Conservation (phyloP, 1,139 yeast genomes). For the Saccharomycopsis hybrid region DNA sequence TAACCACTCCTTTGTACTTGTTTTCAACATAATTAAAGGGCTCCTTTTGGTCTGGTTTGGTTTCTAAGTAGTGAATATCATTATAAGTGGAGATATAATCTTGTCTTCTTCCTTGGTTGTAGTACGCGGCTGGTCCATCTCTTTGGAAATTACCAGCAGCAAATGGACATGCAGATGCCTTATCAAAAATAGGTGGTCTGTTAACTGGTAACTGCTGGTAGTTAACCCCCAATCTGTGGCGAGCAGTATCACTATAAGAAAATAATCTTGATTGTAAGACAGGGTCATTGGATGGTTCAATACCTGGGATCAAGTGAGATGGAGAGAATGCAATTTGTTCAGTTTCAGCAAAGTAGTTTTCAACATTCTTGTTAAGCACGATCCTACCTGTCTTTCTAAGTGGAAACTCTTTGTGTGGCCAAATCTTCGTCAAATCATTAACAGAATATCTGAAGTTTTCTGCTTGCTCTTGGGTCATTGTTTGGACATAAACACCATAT, state of each 20-base stretch:
- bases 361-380: conserved; percentile 63
- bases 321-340: conserved; percentile 84
- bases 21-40: conserved; percentile 21
- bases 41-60: conserved; percentile 15
- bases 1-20: conserved; percentile 28
- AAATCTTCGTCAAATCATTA: conserved; percentile 69
- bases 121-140: conserved; percentile 32
- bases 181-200: conserved; percentile 33
- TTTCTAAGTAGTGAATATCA: background rate
- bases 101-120: conserved; percentile 30
- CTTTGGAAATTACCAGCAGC: conserved; percentile 37
- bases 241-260: conserved; percentile 70
- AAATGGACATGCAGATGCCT: conserved; percentile 7
- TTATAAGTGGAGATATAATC: conserved; percentile 29
- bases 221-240: conserved; percentile 48
- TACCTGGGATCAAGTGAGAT: conserved; percentile 69
- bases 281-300: conserved; percentile 83
- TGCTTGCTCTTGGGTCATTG: conserved; percentile 69
- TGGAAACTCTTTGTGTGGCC: conserved; percentile 78
- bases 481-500: conserved; percentile 63
- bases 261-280: conserved; percentile 80
- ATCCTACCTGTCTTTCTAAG: conserved; percentile 68
- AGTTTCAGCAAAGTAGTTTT: conserved; percentile 74
- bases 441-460: conserved; percentile 50
- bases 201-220: conserved; percentile 55